phyloP scores from a whole-genome alignment of 805 yeast species.

The Candida ascalaphidarum region DNA sequence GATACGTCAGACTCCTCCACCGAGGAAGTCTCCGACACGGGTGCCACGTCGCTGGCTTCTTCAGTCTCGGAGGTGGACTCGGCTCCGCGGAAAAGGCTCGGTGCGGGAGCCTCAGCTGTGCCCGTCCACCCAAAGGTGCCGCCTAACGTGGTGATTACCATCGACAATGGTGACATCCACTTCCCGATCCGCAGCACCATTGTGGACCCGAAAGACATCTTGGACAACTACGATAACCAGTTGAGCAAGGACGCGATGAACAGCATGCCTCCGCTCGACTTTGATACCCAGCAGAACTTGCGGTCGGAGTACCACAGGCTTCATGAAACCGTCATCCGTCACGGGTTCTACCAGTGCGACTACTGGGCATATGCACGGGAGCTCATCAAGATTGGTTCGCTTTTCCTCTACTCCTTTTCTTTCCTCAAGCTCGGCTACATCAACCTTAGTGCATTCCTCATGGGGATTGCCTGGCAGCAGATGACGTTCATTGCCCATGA shows the following conservation, averaged over 20 bases:
- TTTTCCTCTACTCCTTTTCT: conserved; percentile 42
- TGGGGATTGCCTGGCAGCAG: conserved; percentile 87
- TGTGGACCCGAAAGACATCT: conserved; percentile 46
- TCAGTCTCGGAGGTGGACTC: conserved; percentile 5
- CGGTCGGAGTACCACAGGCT: conserved; percentile 51
- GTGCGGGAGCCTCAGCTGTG: conserved; percentile 33
- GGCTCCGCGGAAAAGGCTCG: background rate
- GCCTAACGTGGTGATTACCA: conserved; percentile 34
- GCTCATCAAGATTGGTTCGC: conserved; percentile 44
- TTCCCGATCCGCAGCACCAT: conserved; percentile 28
- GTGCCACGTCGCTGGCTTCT: conserved; percentile 7
- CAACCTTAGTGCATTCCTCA: conserved; percentile 47
- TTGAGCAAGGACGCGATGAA: conserved; percentile 49
- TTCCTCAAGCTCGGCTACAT: conserved; percentile 40
- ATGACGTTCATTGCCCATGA: conserved; percentile 83
- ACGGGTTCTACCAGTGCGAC: conserved; percentile 64
- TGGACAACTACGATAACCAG: conserved; percentile 50
- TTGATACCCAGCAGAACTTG: conserved; percentile 52
- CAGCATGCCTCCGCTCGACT: conserved; percentile 57
- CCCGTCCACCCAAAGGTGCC: conserved; percentile 45
- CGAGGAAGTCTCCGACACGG: conserved; percentile 2
- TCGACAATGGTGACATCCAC: conserved; percentile 20
- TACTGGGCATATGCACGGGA: conserved; percentile 72
- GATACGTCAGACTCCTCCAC: conserved; percentile 1
- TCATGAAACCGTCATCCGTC: conserved; percentile 44